These are phyloP conservation scores for Aegilops bicornis DNA, from an alignment of 176 grass and related monocot genomes.

Conservation along the genomic window DNA sequence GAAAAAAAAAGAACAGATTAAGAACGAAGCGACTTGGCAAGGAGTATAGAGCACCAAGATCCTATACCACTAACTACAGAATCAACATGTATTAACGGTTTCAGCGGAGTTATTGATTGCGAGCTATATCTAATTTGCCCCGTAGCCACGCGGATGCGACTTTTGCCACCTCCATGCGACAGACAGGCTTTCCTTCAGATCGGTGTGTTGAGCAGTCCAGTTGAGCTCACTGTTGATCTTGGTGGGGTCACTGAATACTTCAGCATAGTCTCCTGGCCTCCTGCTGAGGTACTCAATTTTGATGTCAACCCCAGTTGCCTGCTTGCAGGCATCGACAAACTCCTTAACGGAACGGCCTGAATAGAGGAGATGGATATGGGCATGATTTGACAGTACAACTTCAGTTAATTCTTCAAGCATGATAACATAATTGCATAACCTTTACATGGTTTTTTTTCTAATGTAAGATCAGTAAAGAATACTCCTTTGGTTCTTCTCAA, in stretches of 20 bases:
- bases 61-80: constrained; percentile 46
- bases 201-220: constrained; percentile 63
- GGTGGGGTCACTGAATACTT: constrained; percentile 77
- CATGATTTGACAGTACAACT: background rate
- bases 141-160: constrained; percentile 56
- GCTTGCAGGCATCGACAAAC: constrained; percentile 82
- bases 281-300: constrained; percentile 70
- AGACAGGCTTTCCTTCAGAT: constrained; percentile 64
- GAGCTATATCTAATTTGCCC: constrained; percentile 31
- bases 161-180: constrained; percentile 84
- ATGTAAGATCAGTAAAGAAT: background rate
- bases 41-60: constrained; percentile 31
- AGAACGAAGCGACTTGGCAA: constrained; percentile 13
- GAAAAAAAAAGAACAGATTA: background rate
- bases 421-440: background rate
- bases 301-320: constrained; percentile 66
- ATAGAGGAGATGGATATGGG: background rate
- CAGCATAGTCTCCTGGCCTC: constrained; percentile 79
- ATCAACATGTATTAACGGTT: constrained; percentile 43
- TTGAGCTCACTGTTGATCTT: constrained; percentile 77
- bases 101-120: constrained; percentile 30
- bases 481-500: background rate
- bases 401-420: constrained; percentile 13
- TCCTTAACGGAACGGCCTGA: constrained; percentile 81
- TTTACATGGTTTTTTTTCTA: background rate